Percentiles rank a stretch among this genome's conserved stretches.
phyloP scores from a whole-genome alignment of 2,329 filamentous ascomycete species.

The Nannizziopsis barbatae region DNA sequence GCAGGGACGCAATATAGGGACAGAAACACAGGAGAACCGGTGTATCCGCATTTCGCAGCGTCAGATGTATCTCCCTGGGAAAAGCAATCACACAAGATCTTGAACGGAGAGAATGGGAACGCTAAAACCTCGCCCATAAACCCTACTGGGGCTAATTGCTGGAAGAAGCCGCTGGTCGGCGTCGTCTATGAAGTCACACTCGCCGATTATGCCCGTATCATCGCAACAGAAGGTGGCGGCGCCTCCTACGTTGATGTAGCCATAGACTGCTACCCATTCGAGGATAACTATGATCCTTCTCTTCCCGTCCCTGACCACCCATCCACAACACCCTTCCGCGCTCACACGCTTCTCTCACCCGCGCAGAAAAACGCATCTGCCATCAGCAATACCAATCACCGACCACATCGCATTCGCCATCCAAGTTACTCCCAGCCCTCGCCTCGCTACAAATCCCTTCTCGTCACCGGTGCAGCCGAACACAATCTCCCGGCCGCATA shows the following conservation, averaged over 20 bases:
- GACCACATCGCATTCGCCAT: slow-evolving; percentile 18
- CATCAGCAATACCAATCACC: neutral
- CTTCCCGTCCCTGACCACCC: slow-evolving; percentile 54
- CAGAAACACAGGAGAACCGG: slow-evolving; percentile 23
- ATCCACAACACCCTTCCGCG: slow-evolving; percentile 57
- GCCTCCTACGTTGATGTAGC: slow-evolving; percentile 72
- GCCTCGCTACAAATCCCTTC: slow-evolving; percentile 67
- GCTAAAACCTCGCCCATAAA: no score
- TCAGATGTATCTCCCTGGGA: neutral
- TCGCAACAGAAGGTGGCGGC: slow-evolving; percentile 83
- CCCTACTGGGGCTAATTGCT: slow-evolving; percentile 27
- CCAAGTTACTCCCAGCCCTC: slow-evolving; percentile 58
- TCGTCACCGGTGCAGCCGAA: slow-evolving; percentile 67
- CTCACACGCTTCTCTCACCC: slow-evolving; percentile 73
- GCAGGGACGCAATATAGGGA: slow-evolving; percentile 62
- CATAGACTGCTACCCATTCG: slow-evolving; percentile 64
- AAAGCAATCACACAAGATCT: slow-evolving; percentile 1
- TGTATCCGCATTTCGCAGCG: neutral
- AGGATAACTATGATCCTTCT: slow-evolving; percentile 38
- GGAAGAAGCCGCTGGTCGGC: slow-evolving; percentile 76
- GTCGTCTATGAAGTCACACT: slow-evolving; percentile 91
- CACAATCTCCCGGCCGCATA: slow-evolving; percentile 72
- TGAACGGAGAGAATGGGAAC: neutral
- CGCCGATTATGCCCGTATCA: slow-evolving; percentile 71
- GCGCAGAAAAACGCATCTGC: slow-evolving; percentile 15